Conservation (phyloP, 169 alveolate genomes). For the Eimeria mitis region DNA sequence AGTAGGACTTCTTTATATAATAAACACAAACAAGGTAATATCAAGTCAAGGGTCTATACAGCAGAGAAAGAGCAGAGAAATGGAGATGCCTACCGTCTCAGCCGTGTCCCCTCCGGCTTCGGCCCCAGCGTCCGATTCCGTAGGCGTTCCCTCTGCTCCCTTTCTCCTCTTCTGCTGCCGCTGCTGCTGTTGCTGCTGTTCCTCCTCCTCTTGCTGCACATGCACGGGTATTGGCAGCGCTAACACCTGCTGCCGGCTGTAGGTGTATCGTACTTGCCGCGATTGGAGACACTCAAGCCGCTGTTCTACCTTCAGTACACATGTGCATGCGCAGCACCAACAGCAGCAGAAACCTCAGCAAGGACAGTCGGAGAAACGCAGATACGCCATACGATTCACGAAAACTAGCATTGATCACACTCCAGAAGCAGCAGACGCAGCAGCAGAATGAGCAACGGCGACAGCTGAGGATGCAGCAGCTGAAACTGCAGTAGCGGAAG, state of each 20-base stretch:
- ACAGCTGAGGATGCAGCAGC: neutral
- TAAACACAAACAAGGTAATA: neutral
- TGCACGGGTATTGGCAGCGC: constrained; percentile 74
- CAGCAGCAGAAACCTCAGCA: constrained; percentile 8
- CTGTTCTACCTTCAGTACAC: constrained; percentile 75
- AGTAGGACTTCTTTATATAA: neutral
- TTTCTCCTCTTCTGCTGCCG: constrained; percentile 72
- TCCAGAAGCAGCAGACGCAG: neutral
- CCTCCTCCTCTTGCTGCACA: constrained; percentile 51
- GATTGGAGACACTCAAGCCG: constrained; percentile 69
- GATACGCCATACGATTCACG: too few species aligned
- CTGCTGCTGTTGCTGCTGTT: constrained; percentile 53
- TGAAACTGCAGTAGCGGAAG: neutral
- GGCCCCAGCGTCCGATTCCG: constrained; percentile 41
- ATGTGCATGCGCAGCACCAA: neutral
- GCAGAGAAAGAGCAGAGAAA: neutral
- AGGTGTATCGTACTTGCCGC: constrained; percentile 76
- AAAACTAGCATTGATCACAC: neutral
- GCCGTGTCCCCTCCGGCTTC: constrained; percentile 31
- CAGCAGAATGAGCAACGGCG: constrained; percentile 15
- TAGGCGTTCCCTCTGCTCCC: constrained; percentile 59
- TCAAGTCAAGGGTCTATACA: neutral
- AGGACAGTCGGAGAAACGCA: neutral
- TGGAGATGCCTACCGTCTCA: constrained; percentile 28
- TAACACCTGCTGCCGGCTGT: constrained; percentile 71